Base-by-base conservation (phyloP, 208 protist species). In the Perkinsela sp. region DNA sequence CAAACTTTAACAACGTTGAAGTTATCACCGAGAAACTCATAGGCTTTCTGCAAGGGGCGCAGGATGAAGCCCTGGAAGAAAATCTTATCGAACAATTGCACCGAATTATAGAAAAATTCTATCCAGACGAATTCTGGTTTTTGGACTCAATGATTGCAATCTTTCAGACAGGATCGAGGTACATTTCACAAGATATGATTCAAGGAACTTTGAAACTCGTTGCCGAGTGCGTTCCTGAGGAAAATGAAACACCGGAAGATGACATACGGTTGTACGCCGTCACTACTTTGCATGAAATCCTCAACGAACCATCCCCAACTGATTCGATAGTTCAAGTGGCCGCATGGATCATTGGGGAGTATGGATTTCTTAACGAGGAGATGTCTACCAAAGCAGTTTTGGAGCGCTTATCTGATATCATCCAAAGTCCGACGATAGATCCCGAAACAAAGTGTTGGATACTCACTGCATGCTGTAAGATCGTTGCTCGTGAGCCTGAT, bases 331-430 rank as follows among this genome's bases (percentile, higher is more conserved):
- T 73, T 16, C 78, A 83, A 32, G 76, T 93, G 29, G 83, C 78
- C 13, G 80, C 83, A 2, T 96, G 90, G 90, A 79, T 93, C 48
- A 80, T 96, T 30, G 89, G 90, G 15, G 92, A 96, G 76, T 95
- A 94, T 74, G 86, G 85, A 31, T 91, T 90, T 73, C 74, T 94
- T 16, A 67, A 75, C 31, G 75, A 77, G 31, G 31, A 73, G 1
- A 69, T 79, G 66, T 78, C 69, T 70, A 68, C 72, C 13, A 72
- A 67, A 2, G 79, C 80, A 73, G 67, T 90, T 0, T 28, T 89
- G n/a, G 78, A 86, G 48, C 72, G 77, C 1, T 70, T 90, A 30
- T 83, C 77, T 67, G 84, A 91, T 70, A 68, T 79, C 31, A 69
- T 86, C 30, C 79, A 90, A 31, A 70, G 75, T 28, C 70, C 73